phyloP scores from a whole-genome alignment of 192 early-diverging fungal genomes.

The Gonapodya prolifera region DNA sequence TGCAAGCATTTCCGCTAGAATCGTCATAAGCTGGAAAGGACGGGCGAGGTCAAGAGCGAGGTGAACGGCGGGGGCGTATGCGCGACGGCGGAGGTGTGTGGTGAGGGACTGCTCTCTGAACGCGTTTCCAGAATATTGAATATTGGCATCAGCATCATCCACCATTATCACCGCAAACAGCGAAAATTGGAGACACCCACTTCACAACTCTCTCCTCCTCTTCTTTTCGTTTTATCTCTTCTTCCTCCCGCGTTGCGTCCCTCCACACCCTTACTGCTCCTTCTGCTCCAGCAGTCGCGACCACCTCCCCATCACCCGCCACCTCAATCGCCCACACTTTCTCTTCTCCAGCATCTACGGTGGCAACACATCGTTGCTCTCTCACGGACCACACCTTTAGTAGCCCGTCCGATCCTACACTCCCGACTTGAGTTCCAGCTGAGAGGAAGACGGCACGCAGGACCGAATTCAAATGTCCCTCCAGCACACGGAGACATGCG shows the following conservation, averaged over 20 bases:
- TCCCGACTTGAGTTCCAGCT: conserved; percentile 75
- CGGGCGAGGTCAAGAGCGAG: conserved; percentile 82
- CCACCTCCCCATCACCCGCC: conserved; percentile 42
- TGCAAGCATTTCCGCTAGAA: conserved; percentile 58
- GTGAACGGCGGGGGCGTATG: conserved; percentile 83
- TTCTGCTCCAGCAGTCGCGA: conserved; percentile 87
- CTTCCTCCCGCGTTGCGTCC: conserved; percentile 76
- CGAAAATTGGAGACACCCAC: conserved; percentile 21
- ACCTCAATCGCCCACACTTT: conserved; percentile 81
- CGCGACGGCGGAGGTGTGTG: conserved; percentile 73
- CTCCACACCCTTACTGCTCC: conserved; percentile 85
- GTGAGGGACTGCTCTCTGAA: conserved; percentile 77
- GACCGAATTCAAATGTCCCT: conserved; percentile 96
- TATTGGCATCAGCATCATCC: conserved; percentile 10
- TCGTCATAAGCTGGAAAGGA: conserved; percentile 64
- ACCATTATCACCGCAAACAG: background rate
- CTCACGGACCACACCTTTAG: conserved; percentile 95
- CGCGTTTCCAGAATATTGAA: background rate
- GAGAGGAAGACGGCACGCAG: conserved; percentile 75
- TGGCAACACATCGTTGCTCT: conserved; percentile 74
- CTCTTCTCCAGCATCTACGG: conserved; percentile 88
- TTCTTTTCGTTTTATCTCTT: conserved; percentile 52
- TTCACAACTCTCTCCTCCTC: conserved; percentile 60
- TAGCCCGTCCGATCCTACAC: conserved; percentile 81
- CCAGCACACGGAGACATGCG: conserved; percentile 80